phyloP scores from a whole-genome alignment of 257 asterid species.

The Solanum bukasovii region DNA sequence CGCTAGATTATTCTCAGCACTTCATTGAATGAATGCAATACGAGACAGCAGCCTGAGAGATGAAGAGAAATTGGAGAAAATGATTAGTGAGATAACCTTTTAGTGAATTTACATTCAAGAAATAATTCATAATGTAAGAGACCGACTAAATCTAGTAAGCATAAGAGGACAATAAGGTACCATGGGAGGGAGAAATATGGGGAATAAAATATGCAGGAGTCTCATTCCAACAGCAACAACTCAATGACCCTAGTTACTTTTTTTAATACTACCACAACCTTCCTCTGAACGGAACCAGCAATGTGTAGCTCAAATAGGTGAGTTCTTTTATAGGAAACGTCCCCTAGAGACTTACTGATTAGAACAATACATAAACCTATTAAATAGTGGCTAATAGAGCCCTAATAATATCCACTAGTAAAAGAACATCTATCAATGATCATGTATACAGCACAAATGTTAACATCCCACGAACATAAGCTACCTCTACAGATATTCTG shows the following conservation, averaged over 20 bases:
- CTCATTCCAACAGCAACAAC: neutral
- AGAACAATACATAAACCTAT: neutral
- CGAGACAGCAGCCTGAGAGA: neutral
- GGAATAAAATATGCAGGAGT: neutral
- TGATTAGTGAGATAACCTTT: neutral
- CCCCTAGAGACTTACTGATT: neutral
- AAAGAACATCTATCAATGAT: neutral
- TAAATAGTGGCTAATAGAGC: neutral
- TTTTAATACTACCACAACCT: neutral
- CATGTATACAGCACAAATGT: neutral
- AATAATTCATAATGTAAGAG: neutral
- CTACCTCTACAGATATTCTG: neutral
- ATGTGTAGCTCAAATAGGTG: neutral
- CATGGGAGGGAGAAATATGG: neutral
- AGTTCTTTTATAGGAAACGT: neutral
- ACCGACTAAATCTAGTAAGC: neutral
- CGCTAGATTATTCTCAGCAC: neutral
- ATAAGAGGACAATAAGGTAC: neutral
- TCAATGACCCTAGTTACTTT: neutral
- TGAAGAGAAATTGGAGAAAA: neutral
- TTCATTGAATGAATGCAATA: neutral
- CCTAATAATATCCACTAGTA: neutral
- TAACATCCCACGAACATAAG: neutral
- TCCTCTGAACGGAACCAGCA: neutral
- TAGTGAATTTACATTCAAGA: neutral